Base-by-base conservation (phyloP, 805 yeast genomes). In the Candida coquimbonensis region DNA sequence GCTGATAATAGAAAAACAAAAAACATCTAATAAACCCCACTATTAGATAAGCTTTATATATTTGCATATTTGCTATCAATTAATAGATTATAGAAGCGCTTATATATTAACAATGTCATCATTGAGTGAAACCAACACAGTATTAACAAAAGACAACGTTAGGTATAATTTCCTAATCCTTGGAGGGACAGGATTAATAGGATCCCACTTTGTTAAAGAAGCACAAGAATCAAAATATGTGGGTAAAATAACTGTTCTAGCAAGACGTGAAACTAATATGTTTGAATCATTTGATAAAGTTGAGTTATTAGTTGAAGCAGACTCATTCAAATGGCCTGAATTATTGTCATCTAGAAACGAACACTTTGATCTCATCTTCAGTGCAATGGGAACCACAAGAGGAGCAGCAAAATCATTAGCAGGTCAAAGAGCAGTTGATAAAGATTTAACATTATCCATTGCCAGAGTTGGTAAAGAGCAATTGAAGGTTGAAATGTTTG, bases 301-400 rank as follows among this genome's bases (percentile, higher is more conserved):
- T 12, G 59, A 55, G 4, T 47, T 71, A 2, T 54, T 77, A 4
- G 65, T 76, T 16, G 78, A 76, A 39, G 47, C 61, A 7, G 78
- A 81, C 50, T 56, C 73, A 7, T 57, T 54, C 1, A 67, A 72
- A 36, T 85, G 91, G 89, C 62, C 64, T 2, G 57, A 55, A 7
- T 40, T 69, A 17, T 65, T 78, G 49, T 26, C 33, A 11, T 54
- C 16, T 3, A 9, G 26, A 7, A 26, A 40, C 4, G 33, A 25
- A 1, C 16, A 32, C 4, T 27, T 45, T 27, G 56, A 55, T 34
- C 66, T 69, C 6, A 67, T 81, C 38, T 76, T 83, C 51, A 76
- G 84, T 3, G 77, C 81, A 0, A 75, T 88, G 55, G 95, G 89
- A 5, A 82, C 95, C 7, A 85, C 91, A 1, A 72, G 74, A 43